A percentile compares a stretch with the other conserved stretches of the same genome.
These are phyloP conservation scores for Tricholoma flavovirens DNA, from an alignment of 768 basidiomycete species.

Conservation along the genomic window DNA sequence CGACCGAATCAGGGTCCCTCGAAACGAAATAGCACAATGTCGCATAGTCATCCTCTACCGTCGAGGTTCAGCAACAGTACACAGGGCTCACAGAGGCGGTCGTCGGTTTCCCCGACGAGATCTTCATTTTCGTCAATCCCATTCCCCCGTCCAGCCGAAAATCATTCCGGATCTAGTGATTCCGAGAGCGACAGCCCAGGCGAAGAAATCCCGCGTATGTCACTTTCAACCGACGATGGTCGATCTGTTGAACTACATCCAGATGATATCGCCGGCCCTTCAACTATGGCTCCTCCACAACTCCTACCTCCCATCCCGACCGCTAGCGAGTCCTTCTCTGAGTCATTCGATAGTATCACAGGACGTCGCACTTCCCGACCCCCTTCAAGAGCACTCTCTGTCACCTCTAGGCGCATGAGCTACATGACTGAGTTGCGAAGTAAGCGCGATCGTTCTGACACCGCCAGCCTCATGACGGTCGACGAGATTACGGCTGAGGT, in stretches of 20 bases:
- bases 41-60: constrained; percentile 39
- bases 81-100: constrained; percentile 39
- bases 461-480: constrained; percentile 88
- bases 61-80: constrained; percentile 64
- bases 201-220: constrained; percentile 65
- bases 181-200: constrained; percentile 11
- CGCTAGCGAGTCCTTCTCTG: constrained; percentile 73
- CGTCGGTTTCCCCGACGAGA: constrained; percentile 38
- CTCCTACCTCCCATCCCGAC: constrained; percentile 75
- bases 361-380: constrained; percentile 26
- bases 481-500: constrained; percentile 98
- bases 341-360: constrained; percentile 62
- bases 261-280: constrained; percentile 28
- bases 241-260: constrained; percentile 55
- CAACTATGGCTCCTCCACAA: constrained; percentile 38
- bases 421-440: constrained; percentile 77
- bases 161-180: constrained; percentile 20
- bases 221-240: constrained; percentile 71
- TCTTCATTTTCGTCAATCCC: constrained; percentile 44
- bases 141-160: constrained; percentile 35
- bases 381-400: constrained; percentile 40
- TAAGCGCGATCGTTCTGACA: constrained; percentile 81
- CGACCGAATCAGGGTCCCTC: constrained; percentile 32
- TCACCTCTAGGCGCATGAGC: constrained; percentile 64
- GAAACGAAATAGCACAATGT: constrained; percentile 47